Conservation (phyloP, 176 grass and related monocot genomes). For the Aegilops longissima region DNA sequence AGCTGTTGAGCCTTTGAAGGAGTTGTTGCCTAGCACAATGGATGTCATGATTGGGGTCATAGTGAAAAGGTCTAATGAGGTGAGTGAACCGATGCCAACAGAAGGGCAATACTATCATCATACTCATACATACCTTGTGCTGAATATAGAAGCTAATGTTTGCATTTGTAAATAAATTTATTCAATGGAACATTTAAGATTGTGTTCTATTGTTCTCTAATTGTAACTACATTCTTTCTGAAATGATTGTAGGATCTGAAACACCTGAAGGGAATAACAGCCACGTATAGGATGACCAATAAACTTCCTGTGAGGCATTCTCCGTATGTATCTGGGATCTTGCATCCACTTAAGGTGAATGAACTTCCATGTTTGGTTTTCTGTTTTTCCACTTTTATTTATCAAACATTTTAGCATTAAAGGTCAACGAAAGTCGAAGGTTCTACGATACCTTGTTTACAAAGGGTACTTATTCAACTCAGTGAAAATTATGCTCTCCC, state of each 20-base stretch:
- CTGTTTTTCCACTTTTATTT: not conserved
- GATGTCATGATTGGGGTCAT: conserved; percentile 80
- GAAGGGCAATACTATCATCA: not conserved
- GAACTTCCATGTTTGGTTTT: conserved; percentile 32
- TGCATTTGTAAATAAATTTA: not conserved
- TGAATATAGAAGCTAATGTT: not conserved
- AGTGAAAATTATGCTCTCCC: too few relatives aligned
- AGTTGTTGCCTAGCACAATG: conserved; percentile 75
- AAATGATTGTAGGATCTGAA: conserved; percentile 68
- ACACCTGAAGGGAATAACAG: conserved; percentile 93
- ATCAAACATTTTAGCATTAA: too few relatives aligned
- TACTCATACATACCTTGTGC: not conserved
- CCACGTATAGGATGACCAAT: conserved; percentile 95
- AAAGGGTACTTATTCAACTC: too few relatives aligned
- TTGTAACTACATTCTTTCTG: not conserved
- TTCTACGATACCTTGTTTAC: too few relatives aligned
- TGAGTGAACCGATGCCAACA: conserved; percentile 28
- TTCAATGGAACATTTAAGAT: not conserved
- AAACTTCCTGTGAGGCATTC: conserved; percentile 98
- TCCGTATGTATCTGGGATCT: conserved; percentile 82
- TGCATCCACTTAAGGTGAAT: conserved; percentile 90
- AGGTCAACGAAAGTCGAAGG: too few relatives aligned
- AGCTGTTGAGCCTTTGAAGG: conserved; percentile 62
- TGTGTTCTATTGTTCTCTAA: conserved; percentile 7
- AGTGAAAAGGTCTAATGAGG: conserved; percentile 92